Evolutionary conservation across 495 filamentous ascomycete species (phyloP).

Genomic region (Pyrenula massariospora): DNA sequence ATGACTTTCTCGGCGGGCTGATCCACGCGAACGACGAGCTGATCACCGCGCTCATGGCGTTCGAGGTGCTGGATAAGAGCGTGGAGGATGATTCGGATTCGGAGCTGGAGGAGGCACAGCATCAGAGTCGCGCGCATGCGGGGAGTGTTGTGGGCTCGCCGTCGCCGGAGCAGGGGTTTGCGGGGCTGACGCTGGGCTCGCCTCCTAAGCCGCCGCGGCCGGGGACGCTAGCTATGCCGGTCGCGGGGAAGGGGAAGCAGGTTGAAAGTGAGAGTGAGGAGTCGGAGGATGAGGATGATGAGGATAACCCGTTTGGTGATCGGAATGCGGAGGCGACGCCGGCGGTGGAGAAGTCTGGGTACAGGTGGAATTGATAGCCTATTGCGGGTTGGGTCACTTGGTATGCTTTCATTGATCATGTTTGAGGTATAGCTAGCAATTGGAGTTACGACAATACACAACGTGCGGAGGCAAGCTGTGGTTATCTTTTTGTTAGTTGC

Average conservation of each 20-base stretch:
- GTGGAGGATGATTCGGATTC: constrained; percentile 95
- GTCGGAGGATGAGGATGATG: constrained; percentile 45
- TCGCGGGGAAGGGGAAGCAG: constrained; percentile 6
- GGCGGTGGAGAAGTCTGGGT: constrained; percentile 37
- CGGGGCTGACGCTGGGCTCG: constrained; percentile 24
- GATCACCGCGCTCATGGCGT: constrained; percentile 85
- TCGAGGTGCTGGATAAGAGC: constrained; percentile 87
- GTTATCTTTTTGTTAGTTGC: too few species aligned
- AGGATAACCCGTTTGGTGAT: constrained; percentile 71
- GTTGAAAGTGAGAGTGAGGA: constrained; percentile 31
- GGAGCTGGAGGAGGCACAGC: constrained; percentile 39
- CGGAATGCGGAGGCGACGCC: constrained; percentile 58
- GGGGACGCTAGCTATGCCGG: background rate
- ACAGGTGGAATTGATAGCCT: constrained; percentile 36
- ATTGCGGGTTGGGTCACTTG: too few species aligned
- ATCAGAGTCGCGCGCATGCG: constrained; percentile 23
- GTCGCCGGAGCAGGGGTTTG: constrained; percentile 22
- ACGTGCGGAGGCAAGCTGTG: too few species aligned
- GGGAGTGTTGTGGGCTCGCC: constrained; percentile 11
- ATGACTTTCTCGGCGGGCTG: constrained; percentile 68
- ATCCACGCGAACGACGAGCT: constrained; percentile 79
- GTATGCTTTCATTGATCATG: too few species aligned
- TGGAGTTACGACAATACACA: too few species aligned
- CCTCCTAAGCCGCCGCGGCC: constrained; percentile 31
- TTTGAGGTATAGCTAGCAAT: too few species aligned